These are phyloP conservation scores for Carex littledalei DNA, from an alignment of 176 grass and related monocot species.

Conservation along the genomic window DNA sequence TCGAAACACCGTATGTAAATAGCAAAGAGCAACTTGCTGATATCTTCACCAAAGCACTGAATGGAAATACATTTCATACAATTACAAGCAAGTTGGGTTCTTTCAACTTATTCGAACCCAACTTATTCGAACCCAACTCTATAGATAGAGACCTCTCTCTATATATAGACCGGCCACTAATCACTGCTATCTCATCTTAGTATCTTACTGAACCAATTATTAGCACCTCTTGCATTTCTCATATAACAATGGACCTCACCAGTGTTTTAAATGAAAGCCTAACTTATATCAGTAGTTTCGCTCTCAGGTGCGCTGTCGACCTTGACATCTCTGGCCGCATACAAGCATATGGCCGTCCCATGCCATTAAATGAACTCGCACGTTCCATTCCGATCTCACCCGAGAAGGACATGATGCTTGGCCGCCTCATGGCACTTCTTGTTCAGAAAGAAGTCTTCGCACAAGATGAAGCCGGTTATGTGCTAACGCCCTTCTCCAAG, in stretches of 20 bases:
- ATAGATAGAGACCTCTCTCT: no score
- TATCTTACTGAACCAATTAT: not conserved
- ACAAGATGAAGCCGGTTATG: not conserved
- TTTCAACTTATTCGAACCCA: no score
- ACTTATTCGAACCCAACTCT: no score
- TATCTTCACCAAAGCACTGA: no score
- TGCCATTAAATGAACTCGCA: slow-evolving; percentile 26
- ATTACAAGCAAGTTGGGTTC: no score
- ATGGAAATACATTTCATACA: no score
- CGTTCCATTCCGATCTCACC: slow-evolving; percentile 29
- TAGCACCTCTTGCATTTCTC: not conserved
- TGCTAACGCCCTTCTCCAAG: not conserved
- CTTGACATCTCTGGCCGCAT: slow-evolving; percentile 15
- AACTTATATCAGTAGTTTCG: not conserved
- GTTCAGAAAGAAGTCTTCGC: not conserved
- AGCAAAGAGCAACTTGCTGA: no score
- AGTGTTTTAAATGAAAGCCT: not conserved
- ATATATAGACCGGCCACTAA: no score
- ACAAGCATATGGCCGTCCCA: slow-evolving; percentile 20
- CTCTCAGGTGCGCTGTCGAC: slow-evolving; percentile 2
- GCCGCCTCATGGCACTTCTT: slow-evolving; percentile 21
- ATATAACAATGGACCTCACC: not conserved
- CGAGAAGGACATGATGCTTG: slow-evolving; percentile 1
- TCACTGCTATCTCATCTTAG: not conserved
- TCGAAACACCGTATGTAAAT: no score